Conservation (phyloP, 2,329 filamentous ascomycete species). For the Epichloe aotearoae region DNA sequence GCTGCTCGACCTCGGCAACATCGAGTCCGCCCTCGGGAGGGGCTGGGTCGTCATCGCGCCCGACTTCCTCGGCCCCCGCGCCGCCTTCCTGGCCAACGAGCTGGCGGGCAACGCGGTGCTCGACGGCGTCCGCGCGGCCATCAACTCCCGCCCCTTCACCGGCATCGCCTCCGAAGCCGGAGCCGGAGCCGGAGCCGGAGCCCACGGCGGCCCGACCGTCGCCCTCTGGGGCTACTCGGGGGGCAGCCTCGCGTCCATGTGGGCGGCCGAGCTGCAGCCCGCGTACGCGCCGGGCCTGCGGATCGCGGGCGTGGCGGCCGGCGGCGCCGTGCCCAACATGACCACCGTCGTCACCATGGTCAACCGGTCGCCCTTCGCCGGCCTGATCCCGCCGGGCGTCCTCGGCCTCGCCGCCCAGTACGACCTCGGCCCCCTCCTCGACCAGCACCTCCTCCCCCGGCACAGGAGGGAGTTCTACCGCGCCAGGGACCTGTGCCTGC, state of each 20-base stretch:
- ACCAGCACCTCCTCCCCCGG: slow-evolving; percentile 10
- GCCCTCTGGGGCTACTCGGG: too few species aligned
- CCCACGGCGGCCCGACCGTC: too few species aligned
- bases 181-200: too few species aligned
- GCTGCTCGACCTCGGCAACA: slow-evolving; percentile 11
- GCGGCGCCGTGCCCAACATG: too few species aligned
- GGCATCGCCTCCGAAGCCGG: too few species aligned
- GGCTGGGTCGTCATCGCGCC: slow-evolving; percentile 36
- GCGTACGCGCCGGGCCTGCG: slow-evolving; percentile 13
- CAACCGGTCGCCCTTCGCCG: slow-evolving; percentile 9
- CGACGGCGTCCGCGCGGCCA: slow-evolving; percentile 29
- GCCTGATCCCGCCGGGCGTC: slow-evolving; percentile 12
- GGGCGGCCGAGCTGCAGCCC: slow-evolving; percentile 9
- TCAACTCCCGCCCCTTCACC: slow-evolving; percentile 10
- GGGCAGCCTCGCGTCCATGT: slow-evolving; percentile 6
- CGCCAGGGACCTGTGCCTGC: slow-evolving; percentile 13
- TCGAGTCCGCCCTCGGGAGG: slow-evolving; percentile 18
- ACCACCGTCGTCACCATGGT: slow-evolving; percentile 6
- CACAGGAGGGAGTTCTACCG: slow-evolving; percentile 17
- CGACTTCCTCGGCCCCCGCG: slow-evolving; percentile 30
- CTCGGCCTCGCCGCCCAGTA: slow-evolving; percentile 13
- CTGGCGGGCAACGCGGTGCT: slow-evolving; percentile 28
- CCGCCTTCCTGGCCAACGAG: slow-evolving; percentile 27
- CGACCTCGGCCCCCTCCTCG: slow-evolving; percentile 6
- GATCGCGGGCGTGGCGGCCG: slow-evolving; percentile 11